A percentile compares a stretch with the other conserved stretches of the same genome.
Evolutionary conservation across 2,329 filamentous ascomycete genomes (phyloP).

Genomic region (Fusarium siculi): DNA sequence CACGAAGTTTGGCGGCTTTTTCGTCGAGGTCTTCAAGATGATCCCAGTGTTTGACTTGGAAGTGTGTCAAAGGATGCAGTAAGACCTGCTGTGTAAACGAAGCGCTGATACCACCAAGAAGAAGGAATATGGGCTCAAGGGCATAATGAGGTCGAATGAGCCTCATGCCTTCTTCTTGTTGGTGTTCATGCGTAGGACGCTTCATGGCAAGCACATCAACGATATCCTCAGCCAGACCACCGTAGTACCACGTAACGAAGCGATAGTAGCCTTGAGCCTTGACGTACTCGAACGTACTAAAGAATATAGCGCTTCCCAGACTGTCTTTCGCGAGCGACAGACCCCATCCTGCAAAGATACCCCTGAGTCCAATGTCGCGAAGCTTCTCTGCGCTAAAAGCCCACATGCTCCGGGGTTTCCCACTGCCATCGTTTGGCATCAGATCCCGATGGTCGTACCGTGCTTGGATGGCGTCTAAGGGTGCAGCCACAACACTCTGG

Average conservation of each 20-base stretch:
- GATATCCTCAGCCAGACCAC: slow-evolving; percentile 63
- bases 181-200: slow-evolving; percentile 49
- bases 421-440: slow-evolving; percentile 54
- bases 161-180: slow-evolving; percentile 47
- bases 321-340: slow-evolving; percentile 76
- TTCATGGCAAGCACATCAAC: slow-evolving; percentile 61
- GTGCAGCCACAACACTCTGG: slow-evolving; percentile 78
- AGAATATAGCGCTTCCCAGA: slow-evolving; percentile 76
- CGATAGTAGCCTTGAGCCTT: slow-evolving; percentile 78
- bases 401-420: slow-evolving; percentile 74
- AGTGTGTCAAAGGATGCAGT: slow-evolving; percentile 75
- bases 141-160: slow-evolving; percentile 79
- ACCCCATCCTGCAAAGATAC: slow-evolving; percentile 79
- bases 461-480: slow-evolving; percentile 79
- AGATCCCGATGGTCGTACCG: slow-evolving; percentile 71
- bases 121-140: slow-evolving; percentile 77
- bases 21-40: slow-evolving; percentile 78
- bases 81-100: slow-evolving; percentile 75
- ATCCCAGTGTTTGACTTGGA: slow-evolving; percentile 79
- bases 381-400: slow-evolving; percentile 72
- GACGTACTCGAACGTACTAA: slow-evolving; percentile 79
- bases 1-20: slow-evolving; percentile 60
- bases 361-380: slow-evolving; percentile 75
- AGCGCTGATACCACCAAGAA: slow-evolving; percentile 74
- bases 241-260: slow-evolving; percentile 78